Percentiles rank a stretch among this genome's conserved stretches.
These are phyloP conservation scores for Didymella pinodella DNA, from an alignment of 2,329 filamentous ascomycete genomes.

Conservation along the genomic window DNA sequence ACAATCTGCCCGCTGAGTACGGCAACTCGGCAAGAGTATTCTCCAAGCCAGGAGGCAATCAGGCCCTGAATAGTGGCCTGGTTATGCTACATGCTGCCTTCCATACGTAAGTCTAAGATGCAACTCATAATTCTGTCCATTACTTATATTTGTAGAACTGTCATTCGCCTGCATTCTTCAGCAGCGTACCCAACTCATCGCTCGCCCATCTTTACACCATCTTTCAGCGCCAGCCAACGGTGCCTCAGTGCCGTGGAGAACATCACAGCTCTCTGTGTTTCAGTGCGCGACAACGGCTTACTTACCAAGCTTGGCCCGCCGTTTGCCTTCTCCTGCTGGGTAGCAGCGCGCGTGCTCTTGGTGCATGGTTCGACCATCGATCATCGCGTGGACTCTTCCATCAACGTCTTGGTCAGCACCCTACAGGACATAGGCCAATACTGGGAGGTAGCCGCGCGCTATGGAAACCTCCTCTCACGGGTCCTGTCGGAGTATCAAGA, in stretches of 20 bases:
- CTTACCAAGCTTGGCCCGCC: conserved; percentile 84
- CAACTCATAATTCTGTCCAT: no score
- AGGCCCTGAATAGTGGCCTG: conserved; percentile 80
- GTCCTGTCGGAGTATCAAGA: conserved; percentile 88
- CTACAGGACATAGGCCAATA: conserved; percentile 80
- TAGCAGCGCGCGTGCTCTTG: conserved; percentile 83
- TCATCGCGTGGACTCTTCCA: conserved; percentile 79
- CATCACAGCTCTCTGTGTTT: conserved; percentile 78
- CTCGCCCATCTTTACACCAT: conserved; percentile 88
- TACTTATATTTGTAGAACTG: conserved; percentile 62
- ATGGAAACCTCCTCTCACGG: conserved; percentile 78
- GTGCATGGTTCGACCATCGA: conserved; percentile 92
- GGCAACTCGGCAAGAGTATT: conserved; percentile 84
- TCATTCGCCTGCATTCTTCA: conserved; percentile 90
- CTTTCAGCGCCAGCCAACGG: conserved; percentile 82
- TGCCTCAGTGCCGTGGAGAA: conserved; percentile 77
- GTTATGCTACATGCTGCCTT: conserved; percentile 92
- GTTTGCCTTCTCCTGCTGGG: conserved; percentile 93
- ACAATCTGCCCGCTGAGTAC: conserved; percentile 81
- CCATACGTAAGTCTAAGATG: conserved; percentile 70
- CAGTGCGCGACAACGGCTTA: conserved; percentile 76
- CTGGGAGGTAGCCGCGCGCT: conserved; percentile 86
- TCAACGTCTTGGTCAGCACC: conserved; percentile 82
- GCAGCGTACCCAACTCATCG: conserved; percentile 90
- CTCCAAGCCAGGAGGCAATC: conserved; percentile 65